phyloP scores from a whole-genome alignment of 108 stramenopile genomes.

The Stephanodiscus minutulus region DNA sequence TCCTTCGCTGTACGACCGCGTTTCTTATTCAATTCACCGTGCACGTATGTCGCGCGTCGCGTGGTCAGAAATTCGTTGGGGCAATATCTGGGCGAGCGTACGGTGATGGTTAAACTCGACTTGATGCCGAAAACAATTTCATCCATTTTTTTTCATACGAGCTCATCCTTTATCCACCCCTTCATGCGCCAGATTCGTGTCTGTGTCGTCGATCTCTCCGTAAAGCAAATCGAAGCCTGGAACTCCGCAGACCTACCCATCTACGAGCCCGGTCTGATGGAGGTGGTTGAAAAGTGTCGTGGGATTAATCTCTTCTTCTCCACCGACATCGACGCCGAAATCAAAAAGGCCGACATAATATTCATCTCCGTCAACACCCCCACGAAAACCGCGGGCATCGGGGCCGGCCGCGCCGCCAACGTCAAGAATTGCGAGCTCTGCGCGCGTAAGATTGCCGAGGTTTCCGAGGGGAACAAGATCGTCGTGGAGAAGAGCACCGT shows the following conservation, averaged over 20 bases:
- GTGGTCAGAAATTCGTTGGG: too few species aligned
- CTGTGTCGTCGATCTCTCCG: conserved; percentile 94
- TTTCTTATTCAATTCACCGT: too few species aligned
- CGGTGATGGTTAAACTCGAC: too few species aligned
- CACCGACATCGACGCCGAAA: conserved; percentile 93
- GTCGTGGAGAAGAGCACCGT: conserved; percentile 99
- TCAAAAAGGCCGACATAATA: conserved; percentile 93
- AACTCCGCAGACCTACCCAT: conserved; percentile 95
- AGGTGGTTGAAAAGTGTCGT: conserved; percentile 81
- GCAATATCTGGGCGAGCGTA: too few species aligned
- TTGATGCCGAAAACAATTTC: too few species aligned
- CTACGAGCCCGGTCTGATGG: conserved; percentile 98
- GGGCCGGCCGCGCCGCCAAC: conserved; percentile 99
- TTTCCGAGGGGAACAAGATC: conserved; percentile 90
- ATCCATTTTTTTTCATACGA: too few species aligned
- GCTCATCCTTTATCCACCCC: neutral
- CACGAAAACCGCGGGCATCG: conserved; percentile 97
- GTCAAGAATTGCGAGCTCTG: conserved; percentile 99
- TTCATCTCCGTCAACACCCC: conserved; percentile 99
- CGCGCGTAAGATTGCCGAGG: conserved; percentile 97
- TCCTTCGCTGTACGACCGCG: neutral
- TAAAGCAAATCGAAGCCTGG: conserved; percentile 97
- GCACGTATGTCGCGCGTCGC: too few species aligned
- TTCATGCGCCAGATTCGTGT: conserved; percentile 76
- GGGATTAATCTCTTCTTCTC: conserved; percentile 97